Percentiles rank a stretch among this genome's conserved stretches.
These are phyloP conservation scores for Metroxylon sagu DNA, from an alignment of 176 grass and related monocot genomes.

Conservation along the genomic window DNA sequence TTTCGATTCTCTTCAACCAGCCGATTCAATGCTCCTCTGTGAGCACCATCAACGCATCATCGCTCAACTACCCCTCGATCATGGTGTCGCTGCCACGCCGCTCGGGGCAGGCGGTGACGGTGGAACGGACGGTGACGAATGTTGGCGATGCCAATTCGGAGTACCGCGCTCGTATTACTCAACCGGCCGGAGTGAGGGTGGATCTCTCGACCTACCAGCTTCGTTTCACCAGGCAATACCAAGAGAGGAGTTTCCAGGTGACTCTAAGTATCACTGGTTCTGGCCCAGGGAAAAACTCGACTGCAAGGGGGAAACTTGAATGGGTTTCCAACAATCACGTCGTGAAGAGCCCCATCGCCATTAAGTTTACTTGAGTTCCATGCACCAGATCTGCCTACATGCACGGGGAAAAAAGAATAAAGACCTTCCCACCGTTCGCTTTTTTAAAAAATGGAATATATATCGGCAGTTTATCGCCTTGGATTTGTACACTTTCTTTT, in stretches of 20 bases:
- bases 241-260: slow-evolving; percentile 38
- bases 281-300: not conserved
- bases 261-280: slow-evolving; percentile 10
- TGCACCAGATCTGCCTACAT: no score
- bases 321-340: slow-evolving; percentile 31
- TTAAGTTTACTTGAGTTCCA: slow-evolving; percentile 1
- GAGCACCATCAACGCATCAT: slow-evolving; percentile 5
- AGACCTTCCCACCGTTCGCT: no score
- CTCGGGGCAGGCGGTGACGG: not conserved
- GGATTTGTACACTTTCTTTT: no score
- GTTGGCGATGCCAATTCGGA: slow-evolving; percentile 26
- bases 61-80: slow-evolving; percentile 55
- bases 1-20: not conserved
- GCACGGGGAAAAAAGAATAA: no score
- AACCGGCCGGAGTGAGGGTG: slow-evolving; percentile 9
- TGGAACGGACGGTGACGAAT: slow-evolving; percentile 35
- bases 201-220: slow-evolving; percentile 29
- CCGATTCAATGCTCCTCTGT: slow-evolving; percentile 19
- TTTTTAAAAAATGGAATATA: no score
- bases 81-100: slow-evolving; percentile 8
- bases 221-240: slow-evolving; percentile 14
- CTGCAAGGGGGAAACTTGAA: slow-evolving; percentile 16
- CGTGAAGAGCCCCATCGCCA: slow-evolving; percentile 38
- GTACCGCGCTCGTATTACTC: slow-evolving; percentile 13
- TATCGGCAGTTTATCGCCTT: no score